Evolutionary conservation across 192 early-diverging fungal genomes (phyloP).

Genomic region (Helicostylum pulchrum): DNA sequence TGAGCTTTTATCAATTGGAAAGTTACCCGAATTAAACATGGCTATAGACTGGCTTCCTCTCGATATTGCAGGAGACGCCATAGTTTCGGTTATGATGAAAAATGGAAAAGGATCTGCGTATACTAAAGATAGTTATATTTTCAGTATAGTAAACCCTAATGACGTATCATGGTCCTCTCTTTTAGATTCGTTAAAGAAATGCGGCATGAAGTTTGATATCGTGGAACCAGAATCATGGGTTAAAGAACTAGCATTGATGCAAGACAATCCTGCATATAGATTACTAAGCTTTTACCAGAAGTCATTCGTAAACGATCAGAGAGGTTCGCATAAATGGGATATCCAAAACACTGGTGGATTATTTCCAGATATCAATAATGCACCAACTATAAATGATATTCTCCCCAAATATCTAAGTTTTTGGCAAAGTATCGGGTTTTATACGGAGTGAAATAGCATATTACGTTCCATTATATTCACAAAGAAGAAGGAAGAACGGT

Average conservation of each 20-base stretch:
- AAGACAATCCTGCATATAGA: slow-evolving; percentile 19
- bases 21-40: slow-evolving; percentile 17
- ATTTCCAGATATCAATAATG: too few species aligned
- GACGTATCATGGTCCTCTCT: slow-evolving; percentile 12
- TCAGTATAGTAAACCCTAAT: slow-evolving; percentile 30
- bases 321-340: too few species aligned
- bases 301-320: neutral
- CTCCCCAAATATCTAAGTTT: too few species aligned
- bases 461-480: too few species aligned
- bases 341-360: too few species aligned
- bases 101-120: neutral
- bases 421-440: too few species aligned
- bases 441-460: too few species aligned
- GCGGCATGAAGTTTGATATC: slow-evolving; percentile 12
- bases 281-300: slow-evolving; percentile 12
- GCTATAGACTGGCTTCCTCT: slow-evolving; percentile 33
- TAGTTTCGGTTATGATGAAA: slow-evolving; percentile 20
- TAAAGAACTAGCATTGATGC: slow-evolving; percentile 9
- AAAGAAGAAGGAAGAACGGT: too few species aligned
- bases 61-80: slow-evolving; percentile 20
- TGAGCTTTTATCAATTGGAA: too few species aligned
- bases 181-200: slow-evolving; percentile 5
- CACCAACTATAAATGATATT: too few species aligned
- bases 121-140: neutral
- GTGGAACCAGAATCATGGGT: slow-evolving; percentile 18